These are phyloP conservation scores for Yarrowia sp. DNA, from an alignment of 805 yeast species.

Conservation along the genomic window DNA sequence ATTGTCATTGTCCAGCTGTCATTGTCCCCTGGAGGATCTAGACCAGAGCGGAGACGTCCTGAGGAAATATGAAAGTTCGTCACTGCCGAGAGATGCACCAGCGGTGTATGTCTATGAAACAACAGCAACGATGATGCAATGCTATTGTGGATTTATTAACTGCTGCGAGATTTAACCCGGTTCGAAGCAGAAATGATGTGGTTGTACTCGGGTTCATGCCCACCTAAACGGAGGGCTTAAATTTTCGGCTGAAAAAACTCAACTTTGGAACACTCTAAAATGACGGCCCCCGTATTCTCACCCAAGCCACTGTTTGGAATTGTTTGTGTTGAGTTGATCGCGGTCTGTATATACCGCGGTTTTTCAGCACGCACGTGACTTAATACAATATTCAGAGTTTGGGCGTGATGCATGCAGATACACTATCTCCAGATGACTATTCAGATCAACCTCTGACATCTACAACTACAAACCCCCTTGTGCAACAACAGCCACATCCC, in stretches of 20 bases:
- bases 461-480: neutral
- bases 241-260: too few species aligned
- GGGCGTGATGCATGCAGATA: slow-evolving; percentile 10
- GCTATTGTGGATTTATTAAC: neutral
- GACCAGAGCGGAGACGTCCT: too few species aligned
- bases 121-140: neutral
- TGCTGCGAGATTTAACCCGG: too few species aligned
- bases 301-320: neutral
- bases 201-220: neutral
- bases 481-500: neutral
- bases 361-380: slow-evolving; percentile 19
- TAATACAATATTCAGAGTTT: neutral
- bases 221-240: too few species aligned
- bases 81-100: neutral
- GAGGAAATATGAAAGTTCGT: too few species aligned
- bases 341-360: neutral
- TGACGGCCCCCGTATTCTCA: too few species aligned
- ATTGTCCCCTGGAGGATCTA: too few species aligned
- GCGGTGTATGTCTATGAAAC: neutral
- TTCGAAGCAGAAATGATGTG: too few species aligned
- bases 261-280: too few species aligned
- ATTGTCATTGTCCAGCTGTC: too few species aligned
- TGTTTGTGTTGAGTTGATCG: neutral
- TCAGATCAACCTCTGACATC: slow-evolving; percentile 1
- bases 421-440: slow-evolving; percentile 10